phyloP scores from a whole-genome alignment of 2,329 filamentous ascomycete species.

The Plenodomus lindquistii region DNA sequence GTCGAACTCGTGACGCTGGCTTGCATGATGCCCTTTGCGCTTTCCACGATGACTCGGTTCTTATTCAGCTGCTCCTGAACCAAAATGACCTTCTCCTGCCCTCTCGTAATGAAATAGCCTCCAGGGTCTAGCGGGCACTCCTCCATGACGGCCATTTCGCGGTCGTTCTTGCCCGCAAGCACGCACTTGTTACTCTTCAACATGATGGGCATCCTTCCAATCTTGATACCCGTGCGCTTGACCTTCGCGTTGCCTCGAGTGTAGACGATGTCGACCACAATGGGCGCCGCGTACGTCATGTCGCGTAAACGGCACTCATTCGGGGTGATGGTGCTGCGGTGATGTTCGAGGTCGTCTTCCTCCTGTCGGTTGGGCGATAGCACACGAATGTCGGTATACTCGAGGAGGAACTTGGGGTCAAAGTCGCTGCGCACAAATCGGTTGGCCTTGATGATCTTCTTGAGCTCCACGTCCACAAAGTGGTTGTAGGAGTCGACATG shows the following conservation, averaged over 20 bases:
- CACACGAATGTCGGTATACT: slow-evolving; percentile 88
- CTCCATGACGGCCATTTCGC: slow-evolving; percentile 87
- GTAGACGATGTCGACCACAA: slow-evolving; percentile 90
- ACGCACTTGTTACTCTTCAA: slow-evolving; percentile 93
- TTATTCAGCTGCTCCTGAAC: slow-evolving; percentile 99
- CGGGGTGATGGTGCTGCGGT: slow-evolving; percentile 69
- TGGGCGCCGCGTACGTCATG: slow-evolving; percentile 96
- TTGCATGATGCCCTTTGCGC: slow-evolving; percentile 90
- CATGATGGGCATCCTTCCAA: slow-evolving; percentile 96
- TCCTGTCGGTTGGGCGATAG: slow-evolving; percentile 79
- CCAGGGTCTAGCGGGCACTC: slow-evolving; percentile 96
- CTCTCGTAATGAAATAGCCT: slow-evolving; percentile 96
- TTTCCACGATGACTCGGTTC: slow-evolving; percentile 97
- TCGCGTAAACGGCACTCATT: slow-evolving; percentile 96
- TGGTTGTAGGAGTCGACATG: slow-evolving; percentile 99
- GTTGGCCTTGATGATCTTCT: slow-evolving; percentile 94
- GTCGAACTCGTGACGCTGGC: slow-evolving; percentile 93
- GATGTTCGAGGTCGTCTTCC: slow-evolving; percentile 62
- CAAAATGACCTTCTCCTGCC: slow-evolving; percentile 97
- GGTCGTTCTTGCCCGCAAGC: slow-evolving; percentile 78
- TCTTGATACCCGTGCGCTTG: slow-evolving; percentile 72
- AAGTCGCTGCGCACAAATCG: slow-evolving; percentile 87
- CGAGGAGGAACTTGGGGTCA: slow-evolving; percentile 88
- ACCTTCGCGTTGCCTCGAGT: slow-evolving; percentile 78
- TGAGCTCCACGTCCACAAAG: slow-evolving; percentile 94